Base-by-base conservation (phyloP, 176 grass and related monocot species). In the Miscanthus lutarioriparius region DNA sequence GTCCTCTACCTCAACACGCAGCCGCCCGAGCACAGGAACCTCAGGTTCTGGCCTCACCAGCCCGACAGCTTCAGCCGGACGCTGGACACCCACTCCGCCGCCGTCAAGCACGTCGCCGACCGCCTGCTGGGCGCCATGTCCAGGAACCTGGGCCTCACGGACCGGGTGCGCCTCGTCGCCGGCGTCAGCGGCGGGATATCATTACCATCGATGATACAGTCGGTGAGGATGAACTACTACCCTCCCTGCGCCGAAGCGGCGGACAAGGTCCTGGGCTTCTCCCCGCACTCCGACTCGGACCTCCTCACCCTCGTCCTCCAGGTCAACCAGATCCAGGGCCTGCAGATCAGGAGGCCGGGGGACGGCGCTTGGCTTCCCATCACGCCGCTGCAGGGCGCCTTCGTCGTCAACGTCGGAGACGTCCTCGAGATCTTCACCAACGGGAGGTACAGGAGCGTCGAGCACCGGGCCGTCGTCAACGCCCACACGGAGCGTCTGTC, bases 171-270 rank as follows among this genome's bases (percentile, higher is more conserved):
- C 23, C 64, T 97, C 10, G 15, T 22, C 2, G 74, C 33, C 0
- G 65, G 67, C 8, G 10, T 7, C 45, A 12, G 47, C 47, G 15
- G 48, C 15, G 22, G 38, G 5, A 72, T 35, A 35, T 4, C 33
- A 35, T 35, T 35, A 35, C 4, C 33, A 4, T 35, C 33, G 33
- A 35, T 72, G 7, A 74, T 87, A 10, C 94, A 97, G 72, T 70
- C 87, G 17, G 22, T 97, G 4, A 94, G 94, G 87, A 90, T 97
- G 45, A 94, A 92, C 79, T 90, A 89, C 87, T 97, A 94, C 11
- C 94, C 89, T 2, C 85, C 80, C 3, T 97, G 94, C 37, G 77
- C 62, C 0, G 63, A 85, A 10, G 53, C 53, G 16, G 49, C 85
- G 0, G 67, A 89, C 75, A 84, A 92, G 70, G 90, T 97, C 1